Evolutionary conservation across 2,329 filamentous ascomycete genomes (phyloP).

Genomic region (Penicillium sp.): DNA sequence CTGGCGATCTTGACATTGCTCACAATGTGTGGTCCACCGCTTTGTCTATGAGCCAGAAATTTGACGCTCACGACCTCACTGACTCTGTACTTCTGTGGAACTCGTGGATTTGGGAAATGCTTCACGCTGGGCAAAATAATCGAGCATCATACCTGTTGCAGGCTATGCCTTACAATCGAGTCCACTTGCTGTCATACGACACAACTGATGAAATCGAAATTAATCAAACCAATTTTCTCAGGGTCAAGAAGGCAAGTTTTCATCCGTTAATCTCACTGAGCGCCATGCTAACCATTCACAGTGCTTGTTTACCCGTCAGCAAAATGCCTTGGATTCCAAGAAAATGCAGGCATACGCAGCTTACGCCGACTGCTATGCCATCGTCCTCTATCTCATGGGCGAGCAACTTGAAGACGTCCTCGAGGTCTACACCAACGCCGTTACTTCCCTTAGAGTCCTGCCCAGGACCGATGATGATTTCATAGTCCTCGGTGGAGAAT

Average conservation of each 20-base stretch:
- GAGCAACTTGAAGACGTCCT: conserved; percentile 37
- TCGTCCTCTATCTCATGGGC: conserved; percentile 65
- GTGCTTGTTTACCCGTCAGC: conserved; percentile 53
- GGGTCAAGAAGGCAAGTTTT: conserved; percentile 39
- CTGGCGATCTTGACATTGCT: conserved; percentile 58
- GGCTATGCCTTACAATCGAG: conserved; percentile 37
- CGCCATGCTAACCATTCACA: conserved; percentile 52
- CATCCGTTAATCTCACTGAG: neutral
- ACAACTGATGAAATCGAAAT: conserved; percentile 14
- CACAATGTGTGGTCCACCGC: conserved; percentile 66
- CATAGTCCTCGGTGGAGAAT: conserved; percentile 50
- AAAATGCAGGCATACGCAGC: conserved; percentile 51
- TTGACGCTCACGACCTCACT: conserved; percentile 34
- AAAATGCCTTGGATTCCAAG: conserved; percentile 55
- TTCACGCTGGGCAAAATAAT: conserved; percentile 45
- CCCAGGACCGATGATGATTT: conserved; percentile 36
- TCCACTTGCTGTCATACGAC: conserved; percentile 33
- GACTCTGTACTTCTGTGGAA: conserved; percentile 54
- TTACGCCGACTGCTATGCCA: conserved; percentile 60
- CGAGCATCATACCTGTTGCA: conserved; percentile 41
- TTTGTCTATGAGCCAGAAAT: conserved; percentile 54
- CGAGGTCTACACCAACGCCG: conserved; percentile 44
- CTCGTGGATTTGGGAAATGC: conserved; percentile 66
- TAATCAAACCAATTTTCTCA: conserved; percentile 38
- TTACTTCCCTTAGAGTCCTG: conserved; percentile 42